These are phyloP conservation scores for Brachypodium distachyon DNA, from an alignment of 202 grass and related monocot genomes.

Conservation along the genomic window DNA sequence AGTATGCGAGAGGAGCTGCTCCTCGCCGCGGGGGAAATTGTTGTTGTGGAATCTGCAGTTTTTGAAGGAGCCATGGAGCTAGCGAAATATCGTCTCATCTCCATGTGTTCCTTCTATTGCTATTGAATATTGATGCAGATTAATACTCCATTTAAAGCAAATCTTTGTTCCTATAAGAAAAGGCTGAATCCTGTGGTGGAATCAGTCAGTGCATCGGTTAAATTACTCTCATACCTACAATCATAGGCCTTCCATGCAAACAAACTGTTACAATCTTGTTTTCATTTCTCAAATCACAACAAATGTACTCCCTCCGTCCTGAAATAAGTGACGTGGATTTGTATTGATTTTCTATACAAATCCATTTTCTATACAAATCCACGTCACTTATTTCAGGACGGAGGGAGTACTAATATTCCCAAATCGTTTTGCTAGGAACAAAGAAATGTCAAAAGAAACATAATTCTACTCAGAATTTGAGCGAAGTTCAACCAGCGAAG, in stretches of 20 bases:
- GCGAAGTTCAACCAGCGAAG: constrained; percentile 51
- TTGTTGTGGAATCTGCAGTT: not conserved
- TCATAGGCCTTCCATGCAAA: not conserved
- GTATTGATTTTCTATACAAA: too few species aligned
- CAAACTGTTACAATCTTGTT: not conserved
- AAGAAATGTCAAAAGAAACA: not conserved
- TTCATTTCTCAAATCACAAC: not conserved
- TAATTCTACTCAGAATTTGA: constrained; percentile 18
- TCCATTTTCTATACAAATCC: too few species aligned
- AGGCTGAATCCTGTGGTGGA: not conserved
- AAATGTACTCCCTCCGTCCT: not conserved
- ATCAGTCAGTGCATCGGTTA: not conserved
- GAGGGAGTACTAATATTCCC: too few species aligned
- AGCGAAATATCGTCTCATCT: not conserved
- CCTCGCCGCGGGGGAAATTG: not conserved
- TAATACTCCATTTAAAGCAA: not conserved
- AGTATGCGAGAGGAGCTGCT: not conserved
- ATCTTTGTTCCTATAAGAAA: not conserved
- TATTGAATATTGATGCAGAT: not conserved
- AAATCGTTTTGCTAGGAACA: not conserved
- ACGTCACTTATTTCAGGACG: too few species aligned
- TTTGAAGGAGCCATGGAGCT: not conserved
- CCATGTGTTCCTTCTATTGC: not conserved
- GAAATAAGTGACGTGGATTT: too few species aligned
- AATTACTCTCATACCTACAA: not conserved